Evolutionary conservation across 1,139 yeast species (phyloP), one percentile per base, ranked within the genome.

Genomic region (Dujonia santamariae): DNA sequence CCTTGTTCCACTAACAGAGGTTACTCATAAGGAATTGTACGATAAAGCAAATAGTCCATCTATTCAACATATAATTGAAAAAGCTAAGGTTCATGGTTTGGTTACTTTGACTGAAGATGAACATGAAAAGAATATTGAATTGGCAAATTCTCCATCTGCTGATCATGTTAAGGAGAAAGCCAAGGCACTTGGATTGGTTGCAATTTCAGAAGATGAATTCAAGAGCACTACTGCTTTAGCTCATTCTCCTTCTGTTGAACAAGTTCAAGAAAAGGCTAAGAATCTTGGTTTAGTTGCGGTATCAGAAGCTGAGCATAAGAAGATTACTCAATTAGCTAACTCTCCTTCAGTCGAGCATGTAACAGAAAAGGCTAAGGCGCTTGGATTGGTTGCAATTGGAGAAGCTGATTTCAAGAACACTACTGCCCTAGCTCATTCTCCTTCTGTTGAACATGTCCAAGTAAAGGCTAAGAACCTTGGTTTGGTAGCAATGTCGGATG

Each of bases 201-300:
- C 56, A 1, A 28, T 67, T 7, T 44, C 50, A 6, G 43, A 44
- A 30, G 46, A 46, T 3, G 53, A 51, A 13, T 55, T 53, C 31
- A 44, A 3, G 36, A 32, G 3, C 25, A 19, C 14, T 14, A n/a
- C 18, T 33, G 4, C 28, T 15, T 23, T 30, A 32, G 40, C 45
- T 13, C 37, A 41, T 19, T 19, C 36, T 1, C 68, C 62, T 7
- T 24, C 45, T 1, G 23, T 40, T 17, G 53, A 46, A 1, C 44
- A 48, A 26, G 31, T 50, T 11, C 31, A 25, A 12, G 37, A 40
- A 8, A 42, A 40, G 31, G 48, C 55, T 8, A 33, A 40, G 11
- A 40, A 45, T 3, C 49, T 47, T 23, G 56, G 57, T 3, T 46
- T 54, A 25, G 45, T 51, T 6, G 36, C 57, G 18, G 9, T 65